Evolutionary conservation across 176 grass and related monocot genomes (phyloP).

Genomic region (Rhynchospora breviuscula): DNA sequence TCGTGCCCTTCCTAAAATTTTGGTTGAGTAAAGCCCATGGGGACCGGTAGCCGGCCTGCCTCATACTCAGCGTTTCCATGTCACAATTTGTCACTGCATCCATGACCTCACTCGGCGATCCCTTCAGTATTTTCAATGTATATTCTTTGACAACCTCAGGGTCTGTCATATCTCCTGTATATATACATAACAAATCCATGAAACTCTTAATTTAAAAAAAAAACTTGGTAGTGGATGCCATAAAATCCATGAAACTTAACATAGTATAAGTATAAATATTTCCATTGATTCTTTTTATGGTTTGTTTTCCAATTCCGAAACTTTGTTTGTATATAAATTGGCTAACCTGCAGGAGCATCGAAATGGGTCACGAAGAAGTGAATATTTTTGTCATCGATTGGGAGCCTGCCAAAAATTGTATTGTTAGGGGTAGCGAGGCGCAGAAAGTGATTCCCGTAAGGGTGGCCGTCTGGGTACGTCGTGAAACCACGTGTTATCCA

Average conservation of each 20-base stretch:
- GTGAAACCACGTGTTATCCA: constrained; percentile 27
- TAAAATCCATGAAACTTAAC: background rate
- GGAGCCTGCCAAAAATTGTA: constrained; percentile 18
- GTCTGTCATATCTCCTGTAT: background rate
- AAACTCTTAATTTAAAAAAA: too few relatives aligned
- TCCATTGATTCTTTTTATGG: background rate
- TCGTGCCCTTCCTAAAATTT: constrained; percentile 26
- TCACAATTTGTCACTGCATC: constrained; percentile 32
- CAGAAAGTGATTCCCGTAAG: background rate
- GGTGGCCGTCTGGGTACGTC: constrained; percentile 18
- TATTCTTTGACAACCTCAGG: background rate
- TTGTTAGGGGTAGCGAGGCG: background rate
- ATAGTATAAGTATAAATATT: background rate
- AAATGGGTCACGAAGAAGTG: constrained; percentile 9
- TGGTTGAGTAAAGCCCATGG: constrained; percentile 33
- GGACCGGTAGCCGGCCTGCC: constrained; percentile 20
- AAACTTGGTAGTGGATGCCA: background rate
- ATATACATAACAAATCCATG: background rate
- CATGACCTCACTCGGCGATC: constrained; percentile 11
- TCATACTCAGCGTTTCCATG: constrained; percentile 18
- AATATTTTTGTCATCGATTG: constrained; percentile 22
- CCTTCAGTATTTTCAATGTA: constrained; percentile 6
- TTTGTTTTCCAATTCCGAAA: background rate
- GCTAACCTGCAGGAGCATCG: background rate
- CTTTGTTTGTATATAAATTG: background rate